A percentile compares a stretch with the other conserved stretches of the same genome.
phyloP scores from a whole-genome alignment of 2,329 filamentous ascomycete species.

The Biscogniauxia marginata region DNA sequence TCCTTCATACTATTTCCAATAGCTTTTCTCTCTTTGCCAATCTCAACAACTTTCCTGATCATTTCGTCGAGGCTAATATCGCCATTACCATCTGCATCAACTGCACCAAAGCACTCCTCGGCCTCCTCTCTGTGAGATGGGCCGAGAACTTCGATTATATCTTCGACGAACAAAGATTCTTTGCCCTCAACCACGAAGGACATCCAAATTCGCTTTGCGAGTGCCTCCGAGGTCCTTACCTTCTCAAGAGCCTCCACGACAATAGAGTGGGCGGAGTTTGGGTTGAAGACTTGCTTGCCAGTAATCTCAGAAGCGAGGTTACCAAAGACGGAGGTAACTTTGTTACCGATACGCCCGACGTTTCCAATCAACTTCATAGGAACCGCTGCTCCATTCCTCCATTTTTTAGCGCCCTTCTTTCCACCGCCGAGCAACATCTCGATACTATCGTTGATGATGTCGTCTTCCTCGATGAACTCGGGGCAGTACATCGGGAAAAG shows the following conservation, averaged over 20 bases:
- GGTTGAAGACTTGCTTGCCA: constrained; percentile 92
- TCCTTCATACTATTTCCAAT: constrained; percentile 95
- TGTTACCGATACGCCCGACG: constrained; percentile 82
- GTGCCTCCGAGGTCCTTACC: constrained; percentile 78
- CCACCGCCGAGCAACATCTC: constrained; percentile 64
- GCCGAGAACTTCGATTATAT: constrained; percentile 86
- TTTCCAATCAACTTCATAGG: constrained; percentile 77
- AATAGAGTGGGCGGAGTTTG: constrained; percentile 84
- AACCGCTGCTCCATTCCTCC: constrained; percentile 60
- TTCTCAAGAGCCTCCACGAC: constrained; percentile 88
- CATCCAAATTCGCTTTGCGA: constrained; percentile 96
- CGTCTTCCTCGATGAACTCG: constrained; percentile 90
- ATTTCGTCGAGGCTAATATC: constrained; percentile 96
- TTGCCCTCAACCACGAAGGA: constrained; percentile 91
- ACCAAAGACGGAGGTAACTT: constrained; percentile 88
- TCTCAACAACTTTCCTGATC: constrained; percentile 80
- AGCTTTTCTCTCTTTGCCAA: constrained; percentile 82
- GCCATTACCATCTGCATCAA: constrained; percentile 87
- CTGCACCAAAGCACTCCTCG: constrained; percentile 75
- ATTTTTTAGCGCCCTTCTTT: constrained; percentile 42
- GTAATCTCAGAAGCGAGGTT: constrained; percentile 94
- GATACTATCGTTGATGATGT: constrained; percentile 83
- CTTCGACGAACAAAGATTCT: constrained; percentile 74
- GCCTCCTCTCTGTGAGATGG: constrained; percentile 71
- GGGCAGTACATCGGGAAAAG: constrained; percentile 90